Evolutionary conservation across 2,329 filamentous ascomycete genomes (phyloP), one percentile per base, ranked within the genome.

Genomic region (Falciphora oryzae): DNA sequence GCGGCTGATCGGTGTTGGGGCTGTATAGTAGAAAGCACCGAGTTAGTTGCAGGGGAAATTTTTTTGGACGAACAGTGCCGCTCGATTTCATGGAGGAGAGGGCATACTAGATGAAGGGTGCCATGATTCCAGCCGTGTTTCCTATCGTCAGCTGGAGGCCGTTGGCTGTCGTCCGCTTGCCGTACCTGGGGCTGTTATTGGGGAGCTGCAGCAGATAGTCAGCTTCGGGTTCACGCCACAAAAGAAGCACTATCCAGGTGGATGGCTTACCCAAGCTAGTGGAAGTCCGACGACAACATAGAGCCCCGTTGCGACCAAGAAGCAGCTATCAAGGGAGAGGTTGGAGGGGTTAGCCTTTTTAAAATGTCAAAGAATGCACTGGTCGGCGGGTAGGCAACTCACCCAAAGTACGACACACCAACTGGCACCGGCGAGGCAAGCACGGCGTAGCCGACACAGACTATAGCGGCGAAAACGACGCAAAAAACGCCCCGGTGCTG

Each of bases 301-400:
- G 3, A 94, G 73, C 0, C 90, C 91, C 66, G 86, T 81, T 0
- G 90, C 90, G 0, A 93, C 85, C n/a, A 94, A 77, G 73, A 93
- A 89, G 67, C 89, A 92, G 2, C 86, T 93, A 2, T 89, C 89
- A 63, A 88, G 82, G 0, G 85, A 90, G 50, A 92, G 78, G 72
- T 92, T 89, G 72, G 92, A 72, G 0, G 88, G 90, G 1, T 85
- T 90, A 0, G 88, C 89, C 0, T 27, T 57, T 57, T n/a, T 3
- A 4, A 57, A 14, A 8, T 57, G 44, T 4, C 28, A 32, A 44
- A 18, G 16, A 38, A 22, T 6, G 13, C 18, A 22, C n/a, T n/a
- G n/a, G n/a, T n/a, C n/a, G 14, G 27, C 4, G 1, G 10, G 31
- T 11, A 35, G 56, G 38, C 2, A 35, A 63, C 66, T 62, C 69